Percentiles rank a stretch among this genome's conserved stretches.
Conservation (phyloP, 2,329 filamentous ascomycete species). For the Fusarium brachygibbosum region DNA sequence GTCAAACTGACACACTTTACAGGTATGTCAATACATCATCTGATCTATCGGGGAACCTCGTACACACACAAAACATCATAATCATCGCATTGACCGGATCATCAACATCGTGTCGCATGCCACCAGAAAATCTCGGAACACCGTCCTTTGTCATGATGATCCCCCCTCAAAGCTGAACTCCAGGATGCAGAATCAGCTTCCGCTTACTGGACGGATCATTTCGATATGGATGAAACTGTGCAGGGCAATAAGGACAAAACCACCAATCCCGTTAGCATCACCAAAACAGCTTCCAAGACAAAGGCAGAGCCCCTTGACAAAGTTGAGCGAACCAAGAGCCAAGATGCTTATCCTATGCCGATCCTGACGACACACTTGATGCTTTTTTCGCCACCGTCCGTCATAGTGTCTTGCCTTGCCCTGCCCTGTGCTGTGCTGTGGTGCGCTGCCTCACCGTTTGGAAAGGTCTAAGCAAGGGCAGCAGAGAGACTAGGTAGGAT, state of each 20-base stretch:
- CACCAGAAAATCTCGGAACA: not conserved
- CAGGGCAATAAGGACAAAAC: slow-evolving; percentile 11
- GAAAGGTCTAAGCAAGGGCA: slow-evolving; percentile 8
- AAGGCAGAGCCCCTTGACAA: slow-evolving; percentile 4
- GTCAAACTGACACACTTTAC: not conserved
- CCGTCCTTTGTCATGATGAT: slow-evolving; percentile 14
- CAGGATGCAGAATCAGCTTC: not conserved
- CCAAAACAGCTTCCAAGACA: not conserved
- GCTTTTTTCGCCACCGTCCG: slow-evolving; percentile 24
- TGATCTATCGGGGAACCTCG: not conserved
- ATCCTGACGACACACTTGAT: slow-evolving; percentile 15
- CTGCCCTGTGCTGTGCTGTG: not conserved
- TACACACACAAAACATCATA: slow-evolving; percentile 20
- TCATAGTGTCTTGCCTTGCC: slow-evolving; percentile 29
- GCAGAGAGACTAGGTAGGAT: not conserved
- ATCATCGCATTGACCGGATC: slow-evolving; percentile 16
- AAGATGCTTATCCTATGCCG: not conserved
- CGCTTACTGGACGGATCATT: slow-evolving; percentile 14
- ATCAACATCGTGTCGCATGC: slow-evolving; percentile 3
- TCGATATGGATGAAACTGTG: slow-evolving; percentile 11
- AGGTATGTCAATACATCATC: not conserved
- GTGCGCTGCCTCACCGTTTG: slow-evolving; percentile 22
- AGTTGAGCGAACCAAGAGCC: slow-evolving; percentile 2
- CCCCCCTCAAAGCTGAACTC: not conserved
- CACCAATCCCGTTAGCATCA: slow-evolving; percentile 4